Base-by-base conservation (phyloP, 805 yeast species). In the Candida insectorum region DNA sequence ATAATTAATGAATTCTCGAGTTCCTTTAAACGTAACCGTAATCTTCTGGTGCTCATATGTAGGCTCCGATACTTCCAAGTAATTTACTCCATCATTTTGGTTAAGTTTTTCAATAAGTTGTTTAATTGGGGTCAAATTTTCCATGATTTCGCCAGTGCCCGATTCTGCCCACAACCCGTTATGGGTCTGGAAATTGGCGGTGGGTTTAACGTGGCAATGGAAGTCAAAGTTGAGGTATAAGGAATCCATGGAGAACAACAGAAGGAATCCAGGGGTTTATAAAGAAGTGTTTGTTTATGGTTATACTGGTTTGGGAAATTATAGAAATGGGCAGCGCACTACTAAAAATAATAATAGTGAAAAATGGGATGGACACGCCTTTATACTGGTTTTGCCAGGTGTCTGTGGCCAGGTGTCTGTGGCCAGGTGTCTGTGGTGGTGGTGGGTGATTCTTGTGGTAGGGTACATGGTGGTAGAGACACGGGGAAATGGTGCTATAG, bases 11-110 rank as follows among this genome's bases (percentile, higher is more conserved):
- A 56, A 56, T 3, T 48, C 47, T 24, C 39, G 43, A 27, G 47
- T 34, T 6, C 76, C 76, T 28, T 50, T 47, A 16, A 71, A 45
- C 13, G 56, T 43, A 9, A 69, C 55, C 2, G 69, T 59, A 13
- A 71, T 52, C 24, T 61, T 48, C 16, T 54, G 56, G 33, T 56
- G 57, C 24, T 45, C 51, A 33, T 56, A 39, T 24, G 57, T 56
- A 10, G 69, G 67, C 36, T 59, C 66, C 17, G 54, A 42, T n/a
- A 63, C 21, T 11, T 39, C 45, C 11, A 49, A 31, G n/a, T 30
- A 33, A 26, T 37, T 40, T 13, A 20, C 10, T 4, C 38, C 34
- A n/a, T 33, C 34, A 16, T 40, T 39, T 9, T 21, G 15, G 35
- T 48, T 56, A 18, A 52, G 30, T 28, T 39, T 34, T 30, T 31